Percentiles rank a stretch among this genome's conserved stretches.
Conservation (phyloP, 495 filamentous ascomycete species). For the Aspergillus steynii region DNA sequence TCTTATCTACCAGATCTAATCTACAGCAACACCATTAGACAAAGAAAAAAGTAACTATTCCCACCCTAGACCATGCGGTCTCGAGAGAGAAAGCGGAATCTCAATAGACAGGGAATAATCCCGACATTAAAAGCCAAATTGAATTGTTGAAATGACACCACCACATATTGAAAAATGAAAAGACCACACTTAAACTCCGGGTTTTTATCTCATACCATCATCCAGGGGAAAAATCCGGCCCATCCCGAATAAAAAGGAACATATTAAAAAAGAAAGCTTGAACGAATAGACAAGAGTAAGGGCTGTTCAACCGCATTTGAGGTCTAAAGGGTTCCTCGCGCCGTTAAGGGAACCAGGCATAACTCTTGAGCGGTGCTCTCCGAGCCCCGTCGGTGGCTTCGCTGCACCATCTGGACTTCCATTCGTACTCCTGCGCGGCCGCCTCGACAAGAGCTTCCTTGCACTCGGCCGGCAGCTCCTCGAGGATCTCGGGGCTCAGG, state of each 20-base stretch:
- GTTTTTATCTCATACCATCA: slow-evolving; percentile 11
- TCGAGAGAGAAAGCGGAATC: no score
- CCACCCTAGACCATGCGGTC: background rate
- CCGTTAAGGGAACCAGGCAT: slow-evolving; percentile 46
- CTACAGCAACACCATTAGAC: no score
- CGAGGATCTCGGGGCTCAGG: slow-evolving; percentile 66
- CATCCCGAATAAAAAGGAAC: slow-evolving; percentile 6
- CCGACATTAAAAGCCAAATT: background rate
- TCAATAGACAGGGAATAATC: background rate
- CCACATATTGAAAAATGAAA: background rate
- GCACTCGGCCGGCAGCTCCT: slow-evolving; percentile 70
- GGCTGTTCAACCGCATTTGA: background rate
- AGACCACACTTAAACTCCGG: slow-evolving; percentile 12
- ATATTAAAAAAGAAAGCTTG: slow-evolving; percentile 4
- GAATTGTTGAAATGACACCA: background rate
- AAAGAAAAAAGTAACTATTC: background rate
- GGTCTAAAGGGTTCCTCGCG: background rate
- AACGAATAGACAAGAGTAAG: slow-evolving; percentile 12
- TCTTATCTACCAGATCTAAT: no score
- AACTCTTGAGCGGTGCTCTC: slow-evolving; percentile 51
- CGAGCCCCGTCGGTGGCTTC: slow-evolving; percentile 56
- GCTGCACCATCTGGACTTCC: slow-evolving; percentile 71
- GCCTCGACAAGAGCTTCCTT: slow-evolving; percentile 67
- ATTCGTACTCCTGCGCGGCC: slow-evolving; percentile 58
- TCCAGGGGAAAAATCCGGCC: slow-evolving; percentile 7